A percentile compares a stretch with the other conserved stretches of the same genome.
These are phyloP conservation scores for Tricholoma sp. DNA, from an alignment of 768 basidiomycete species.

Conservation along the genomic window DNA sequence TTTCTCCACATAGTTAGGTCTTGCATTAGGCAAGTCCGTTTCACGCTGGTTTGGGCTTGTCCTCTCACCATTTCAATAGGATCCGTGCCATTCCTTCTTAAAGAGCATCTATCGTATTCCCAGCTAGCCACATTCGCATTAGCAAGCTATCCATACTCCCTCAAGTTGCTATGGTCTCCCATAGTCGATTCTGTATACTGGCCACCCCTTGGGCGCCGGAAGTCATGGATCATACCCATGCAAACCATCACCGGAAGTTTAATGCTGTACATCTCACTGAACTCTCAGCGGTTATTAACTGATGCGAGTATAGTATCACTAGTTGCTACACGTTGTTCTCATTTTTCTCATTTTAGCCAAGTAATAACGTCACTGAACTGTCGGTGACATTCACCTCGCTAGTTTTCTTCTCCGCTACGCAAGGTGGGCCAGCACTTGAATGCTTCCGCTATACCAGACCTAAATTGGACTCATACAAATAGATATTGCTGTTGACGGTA, in stretches of 20 bases:
- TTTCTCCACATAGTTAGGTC: slow-evolving; percentile 53
- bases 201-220: slow-evolving; percentile 81
- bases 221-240: slow-evolving; percentile 99
- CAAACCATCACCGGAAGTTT: slow-evolving; percentile 83
- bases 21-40: slow-evolving; percentile 67
- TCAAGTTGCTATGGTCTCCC: slow-evolving; percentile 96
- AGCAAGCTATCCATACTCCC: slow-evolving; percentile 90
- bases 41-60: not conserved
- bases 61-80: slow-evolving; percentile 39
- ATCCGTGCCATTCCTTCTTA: slow-evolving; percentile 93
- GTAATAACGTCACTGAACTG: slow-evolving; percentile 69
- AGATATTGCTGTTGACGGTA: slow-evolving; percentile 99
- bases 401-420: slow-evolving; percentile 94
- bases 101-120: slow-evolving; percentile 94
- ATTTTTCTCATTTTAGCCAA: slow-evolving; percentile 50
- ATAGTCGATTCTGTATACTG: slow-evolving; percentile 91
- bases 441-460: slow-evolving; percentile 1
- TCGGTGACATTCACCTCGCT: slow-evolving; percentile 84
- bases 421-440: slow-evolving; percentile 50
- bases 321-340: slow-evolving; percentile 5
- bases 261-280: slow-evolving; percentile 73
- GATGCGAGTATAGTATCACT: slow-evolving; percentile 44
- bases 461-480: slow-evolving; percentile 13
- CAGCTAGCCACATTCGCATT: slow-evolving; percentile 93
- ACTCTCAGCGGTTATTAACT: slow-evolving; percentile 72